A percentile compares a stretch with the other conserved stretches of the same genome.
Conservation (phyloP, 352 stramenopile species). For the Phytophthora uliginosa region DNA sequence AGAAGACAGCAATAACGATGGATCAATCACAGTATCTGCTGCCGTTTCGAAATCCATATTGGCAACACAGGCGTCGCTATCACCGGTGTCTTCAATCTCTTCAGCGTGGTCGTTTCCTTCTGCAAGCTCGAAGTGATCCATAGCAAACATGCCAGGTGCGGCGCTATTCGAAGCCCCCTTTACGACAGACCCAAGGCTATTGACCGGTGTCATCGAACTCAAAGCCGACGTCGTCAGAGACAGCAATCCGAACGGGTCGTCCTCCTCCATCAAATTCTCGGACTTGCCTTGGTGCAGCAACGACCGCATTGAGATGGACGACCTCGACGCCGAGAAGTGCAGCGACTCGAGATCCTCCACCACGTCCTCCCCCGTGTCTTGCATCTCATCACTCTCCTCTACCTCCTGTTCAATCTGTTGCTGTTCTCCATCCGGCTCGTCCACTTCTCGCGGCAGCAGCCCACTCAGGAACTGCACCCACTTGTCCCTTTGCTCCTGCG, state of each 20-base stretch:
- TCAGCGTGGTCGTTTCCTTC: slow-evolving; percentile 29
- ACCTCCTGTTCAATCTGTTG: slow-evolving; percentile 10
- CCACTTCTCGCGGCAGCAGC: slow-evolving; percentile 15
- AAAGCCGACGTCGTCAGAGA: slow-evolving; percentile 62
- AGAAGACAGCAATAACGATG: slow-evolving; percentile 13
- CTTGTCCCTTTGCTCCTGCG: slow-evolving; percentile 37
- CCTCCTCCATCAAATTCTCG: slow-evolving; percentile 48
- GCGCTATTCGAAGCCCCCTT: slow-evolving; percentile 12
- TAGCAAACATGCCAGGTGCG: slow-evolving; percentile 53
- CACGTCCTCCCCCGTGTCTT: slow-evolving; percentile 24
- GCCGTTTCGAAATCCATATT: slow-evolving; percentile 29
- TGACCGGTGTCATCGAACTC: slow-evolving; percentile 26
- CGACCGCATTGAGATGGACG: slow-evolving; percentile 38
- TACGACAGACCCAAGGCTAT: slow-evolving; percentile 3
- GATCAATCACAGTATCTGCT: slow-evolving; percentile 30
- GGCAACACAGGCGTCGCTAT: slow-evolving; percentile 23
- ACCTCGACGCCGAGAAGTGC: slow-evolving; percentile 23
- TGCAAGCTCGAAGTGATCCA: slow-evolving; percentile 58
- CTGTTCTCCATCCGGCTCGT: neutral
- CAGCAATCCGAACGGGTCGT: slow-evolving; percentile 56
- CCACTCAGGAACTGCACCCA: slow-evolving; percentile 39
- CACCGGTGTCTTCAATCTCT: slow-evolving; percentile 37
- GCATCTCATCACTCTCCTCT: slow-evolving; percentile 7
- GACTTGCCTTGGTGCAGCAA: slow-evolving; percentile 52
- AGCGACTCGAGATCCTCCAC: slow-evolving; percentile 35